Conservation (phyloP, 1,284 basidiomycete genomes). For the Omphalotus olearius region DNA sequence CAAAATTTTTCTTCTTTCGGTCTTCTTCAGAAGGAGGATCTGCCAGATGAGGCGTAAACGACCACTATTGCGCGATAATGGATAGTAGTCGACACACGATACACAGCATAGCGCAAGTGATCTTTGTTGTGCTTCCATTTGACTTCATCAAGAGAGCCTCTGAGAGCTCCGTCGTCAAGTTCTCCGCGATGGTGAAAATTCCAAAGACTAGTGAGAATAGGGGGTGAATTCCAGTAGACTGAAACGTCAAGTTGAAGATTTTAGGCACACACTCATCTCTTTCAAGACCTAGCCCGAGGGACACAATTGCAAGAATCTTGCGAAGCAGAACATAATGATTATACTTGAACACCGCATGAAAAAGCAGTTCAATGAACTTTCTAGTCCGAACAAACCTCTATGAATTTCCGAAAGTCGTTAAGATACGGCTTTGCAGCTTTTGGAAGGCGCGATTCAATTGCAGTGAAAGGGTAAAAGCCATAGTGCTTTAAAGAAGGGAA, state of each 20-base stretch:
- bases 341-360: slow-evolving; percentile 6
- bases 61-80: neutral
- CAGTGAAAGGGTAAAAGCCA: slow-evolving; percentile 15
- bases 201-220: slow-evolving; percentile 17
- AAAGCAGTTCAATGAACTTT: neutral
- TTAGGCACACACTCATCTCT: slow-evolving; percentile 13
- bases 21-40: slow-evolving; percentile 18
- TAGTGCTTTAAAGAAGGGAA: slow-evolving; percentile 11
- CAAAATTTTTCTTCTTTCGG: slow-evolving; percentile 11
- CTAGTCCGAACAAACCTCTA: slow-evolving; percentile 5
- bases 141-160: neutral
- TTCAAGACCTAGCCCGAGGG: slow-evolving; percentile 15
- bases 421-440: slow-evolving; percentile 13
- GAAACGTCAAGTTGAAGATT: neutral
- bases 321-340: slow-evolving; percentile 17
- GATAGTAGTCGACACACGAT: slow-evolving; percentile 12
- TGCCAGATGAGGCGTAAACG: neutral
- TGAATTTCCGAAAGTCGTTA: slow-evolving; percentile 15
- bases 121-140: slow-evolving; percentile 17
- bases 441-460: slow-evolving; percentile 6
- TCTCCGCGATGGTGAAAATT: slow-evolving; percentile 15
- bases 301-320: slow-evolving; percentile 16
- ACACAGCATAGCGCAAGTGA: slow-evolving; percentile 18
- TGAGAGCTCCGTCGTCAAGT: slow-evolving; percentile 8
- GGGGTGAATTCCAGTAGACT: too few relatives aligned